Evolutionary conservation across 306 rosid species (phyloP).

Genomic region (Castanea crenata): DNA sequence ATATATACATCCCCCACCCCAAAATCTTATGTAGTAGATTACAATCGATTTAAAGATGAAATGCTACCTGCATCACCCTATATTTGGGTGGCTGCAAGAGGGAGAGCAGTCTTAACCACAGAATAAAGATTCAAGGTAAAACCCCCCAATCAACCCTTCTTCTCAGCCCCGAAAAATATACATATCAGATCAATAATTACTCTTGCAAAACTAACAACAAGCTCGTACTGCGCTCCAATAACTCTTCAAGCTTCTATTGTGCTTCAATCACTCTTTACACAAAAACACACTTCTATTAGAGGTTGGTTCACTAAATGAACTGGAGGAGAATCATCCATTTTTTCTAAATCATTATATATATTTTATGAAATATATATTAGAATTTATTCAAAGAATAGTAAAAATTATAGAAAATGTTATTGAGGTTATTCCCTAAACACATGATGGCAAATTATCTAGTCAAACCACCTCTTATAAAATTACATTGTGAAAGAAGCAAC

Average conservation of each 20-base stretch:
- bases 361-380: no score
- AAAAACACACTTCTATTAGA: background rate
- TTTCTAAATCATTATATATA: background rate
- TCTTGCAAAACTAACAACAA: background rate
- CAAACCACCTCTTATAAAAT: no score
- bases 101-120: background rate
- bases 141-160: background rate
- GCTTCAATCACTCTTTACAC: constrained; percentile 1
- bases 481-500: no score
- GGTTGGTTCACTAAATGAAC: background rate
- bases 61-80: background rate
- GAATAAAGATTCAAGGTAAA: background rate
- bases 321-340: constrained; percentile 10
- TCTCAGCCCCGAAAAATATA: background rate
- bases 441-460: no score
- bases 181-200: background rate
- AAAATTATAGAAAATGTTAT: no score
- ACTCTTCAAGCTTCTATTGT: background rate
- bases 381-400: no score
- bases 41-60: background rate
- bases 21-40: background rate
- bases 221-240: background rate
- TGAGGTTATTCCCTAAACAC: no score
- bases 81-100: background rate
- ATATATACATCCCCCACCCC: background rate